phyloP scores from a whole-genome alignment of 108 stramenopile species.

The Stephanodiscus minutulus region DNA sequence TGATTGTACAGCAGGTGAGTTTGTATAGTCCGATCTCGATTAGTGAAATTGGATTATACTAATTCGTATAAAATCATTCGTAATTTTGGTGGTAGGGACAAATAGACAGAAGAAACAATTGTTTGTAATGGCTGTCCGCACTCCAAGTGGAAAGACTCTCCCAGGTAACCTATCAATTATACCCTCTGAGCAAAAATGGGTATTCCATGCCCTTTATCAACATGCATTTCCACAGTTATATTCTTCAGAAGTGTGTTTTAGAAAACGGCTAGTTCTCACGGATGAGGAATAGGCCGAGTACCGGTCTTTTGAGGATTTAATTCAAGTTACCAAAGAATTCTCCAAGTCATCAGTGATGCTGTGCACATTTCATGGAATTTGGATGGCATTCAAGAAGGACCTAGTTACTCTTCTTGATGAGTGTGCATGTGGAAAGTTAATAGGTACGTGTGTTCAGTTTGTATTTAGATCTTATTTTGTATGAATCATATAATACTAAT shows the following conservation, averaged over 20 bases:
- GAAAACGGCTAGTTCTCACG: constrained; percentile 3
- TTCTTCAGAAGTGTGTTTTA: background rate
- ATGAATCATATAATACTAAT: too few species aligned
- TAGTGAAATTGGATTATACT: too few species aligned
- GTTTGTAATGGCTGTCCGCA: background rate
- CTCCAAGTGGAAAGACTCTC: background rate
- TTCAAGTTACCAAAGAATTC: background rate
- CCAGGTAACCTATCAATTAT: background rate
- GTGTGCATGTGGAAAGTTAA: background rate
- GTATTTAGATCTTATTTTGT: too few species aligned
- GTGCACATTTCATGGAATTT: constrained; percentile 16
- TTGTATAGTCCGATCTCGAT: too few species aligned
- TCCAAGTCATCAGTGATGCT: background rate
- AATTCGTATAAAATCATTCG: too few species aligned
- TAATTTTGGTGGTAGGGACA: background rate
- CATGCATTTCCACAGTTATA: constrained; percentile 3
- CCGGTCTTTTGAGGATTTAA: background rate
- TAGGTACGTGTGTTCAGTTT: too few species aligned
- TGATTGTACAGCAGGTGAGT: too few species aligned
- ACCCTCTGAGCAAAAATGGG: background rate
- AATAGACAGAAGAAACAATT: background rate
- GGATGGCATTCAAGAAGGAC: constrained; percentile 3
- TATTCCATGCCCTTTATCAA: constrained; percentile 1
- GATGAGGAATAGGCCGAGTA: constrained; percentile 20
- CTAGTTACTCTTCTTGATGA: background rate